A percentile compares a stretch with the other conserved stretches of the same genome.
Evolutionary conservation across 352 stramenopile genomes (phyloP).

Genomic region (Globisporangium yorkense): DNA sequence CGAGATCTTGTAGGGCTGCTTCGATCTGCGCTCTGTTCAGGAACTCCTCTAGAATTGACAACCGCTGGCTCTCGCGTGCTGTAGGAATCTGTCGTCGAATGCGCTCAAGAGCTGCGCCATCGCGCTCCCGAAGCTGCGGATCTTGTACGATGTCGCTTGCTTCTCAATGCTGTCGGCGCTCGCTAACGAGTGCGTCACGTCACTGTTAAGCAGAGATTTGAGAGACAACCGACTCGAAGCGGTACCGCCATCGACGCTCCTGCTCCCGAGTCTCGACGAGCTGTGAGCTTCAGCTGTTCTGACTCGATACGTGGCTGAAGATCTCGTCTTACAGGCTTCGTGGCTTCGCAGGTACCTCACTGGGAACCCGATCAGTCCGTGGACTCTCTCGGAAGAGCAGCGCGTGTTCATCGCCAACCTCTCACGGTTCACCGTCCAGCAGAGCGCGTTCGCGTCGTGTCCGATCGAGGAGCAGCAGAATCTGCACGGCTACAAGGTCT

Average conservation of each 20-base stretch:
- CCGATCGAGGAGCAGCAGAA: slow-evolving; percentile 17
- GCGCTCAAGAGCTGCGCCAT: slow-evolving; percentile 12
- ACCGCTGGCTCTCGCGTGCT: not conserved
- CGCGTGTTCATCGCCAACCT: slow-evolving; percentile 27
- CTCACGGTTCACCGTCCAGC: slow-evolving; percentile 23
- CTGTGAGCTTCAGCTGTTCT: slow-evolving; percentile 10
- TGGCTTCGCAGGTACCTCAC: slow-evolving; percentile 19
- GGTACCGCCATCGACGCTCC: slow-evolving; percentile 8
- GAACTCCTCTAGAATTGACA: not conserved
- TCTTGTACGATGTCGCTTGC: slow-evolving; percentile 8
- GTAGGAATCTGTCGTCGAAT: slow-evolving; percentile 22
- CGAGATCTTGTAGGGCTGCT: slow-evolving; percentile 9
- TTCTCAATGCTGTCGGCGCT: not conserved
- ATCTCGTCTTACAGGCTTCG: not conserved
- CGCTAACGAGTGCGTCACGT: not conserved
- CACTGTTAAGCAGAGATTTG: slow-evolving; percentile 10
- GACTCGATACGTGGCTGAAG: not conserved
- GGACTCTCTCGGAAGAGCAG: slow-evolving; percentile 14
- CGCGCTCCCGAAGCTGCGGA: slow-evolving; percentile 8
- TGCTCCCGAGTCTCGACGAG: slow-evolving; percentile 12
- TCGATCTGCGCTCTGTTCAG: not conserved
- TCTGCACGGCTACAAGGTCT: slow-evolving; percentile 25
- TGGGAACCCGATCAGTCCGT: slow-evolving; percentile 30
- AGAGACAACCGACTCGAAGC: slow-evolving; percentile 11
- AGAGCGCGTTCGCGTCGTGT: slow-evolving; percentile 40